These are phyloP conservation scores for Pyricularia pennisetigena DNA, from an alignment of 2,329 filamentous ascomycete genomes.

Conservation along the genomic window DNA sequence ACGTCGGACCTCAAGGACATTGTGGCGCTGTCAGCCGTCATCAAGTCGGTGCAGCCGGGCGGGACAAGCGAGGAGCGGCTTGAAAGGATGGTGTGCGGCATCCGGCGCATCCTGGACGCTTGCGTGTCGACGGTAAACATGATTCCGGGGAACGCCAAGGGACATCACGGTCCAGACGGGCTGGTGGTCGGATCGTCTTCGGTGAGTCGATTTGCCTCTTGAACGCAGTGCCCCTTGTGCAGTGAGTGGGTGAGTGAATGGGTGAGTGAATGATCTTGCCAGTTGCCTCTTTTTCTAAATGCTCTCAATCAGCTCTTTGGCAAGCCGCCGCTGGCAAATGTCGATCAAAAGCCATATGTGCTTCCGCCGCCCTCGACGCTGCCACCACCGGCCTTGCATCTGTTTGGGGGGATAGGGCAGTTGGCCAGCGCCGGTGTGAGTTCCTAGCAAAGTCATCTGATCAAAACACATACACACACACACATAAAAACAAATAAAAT, in stretches of 20 bases:
- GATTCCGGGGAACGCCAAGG: slow-evolving; percentile 2
- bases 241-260: neutral
- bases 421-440: neutral
- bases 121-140: slow-evolving; percentile 10
- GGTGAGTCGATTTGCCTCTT: neutral
- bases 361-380: neutral
- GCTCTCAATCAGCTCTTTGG: neutral
- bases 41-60: slow-evolving; percentile 14
- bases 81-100: slow-evolving; percentile 10
- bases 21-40: slow-evolving; percentile 12
- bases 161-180: neutral
- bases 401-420: neutral
- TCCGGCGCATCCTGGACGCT: slow-evolving; percentile 10
- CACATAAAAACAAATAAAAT: too few species aligned
- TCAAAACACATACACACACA: neutral
- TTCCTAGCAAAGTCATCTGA: neutral
- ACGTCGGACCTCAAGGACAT: slow-evolving; percentile 14
- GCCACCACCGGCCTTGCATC: neutral
- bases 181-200: neutral
- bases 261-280: neutral
- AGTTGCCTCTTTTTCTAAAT: neutral
- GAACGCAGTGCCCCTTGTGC: neutral
- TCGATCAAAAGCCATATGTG: neutral
- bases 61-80: slow-evolving; percentile 7
- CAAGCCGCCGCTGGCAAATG: neutral